A percentile compares a stretch with the other conserved stretches of the same genome.
phyloP scores from a whole-genome alignment of 1,139 yeast species.

The Zygosaccharomyces sapae region DNA sequence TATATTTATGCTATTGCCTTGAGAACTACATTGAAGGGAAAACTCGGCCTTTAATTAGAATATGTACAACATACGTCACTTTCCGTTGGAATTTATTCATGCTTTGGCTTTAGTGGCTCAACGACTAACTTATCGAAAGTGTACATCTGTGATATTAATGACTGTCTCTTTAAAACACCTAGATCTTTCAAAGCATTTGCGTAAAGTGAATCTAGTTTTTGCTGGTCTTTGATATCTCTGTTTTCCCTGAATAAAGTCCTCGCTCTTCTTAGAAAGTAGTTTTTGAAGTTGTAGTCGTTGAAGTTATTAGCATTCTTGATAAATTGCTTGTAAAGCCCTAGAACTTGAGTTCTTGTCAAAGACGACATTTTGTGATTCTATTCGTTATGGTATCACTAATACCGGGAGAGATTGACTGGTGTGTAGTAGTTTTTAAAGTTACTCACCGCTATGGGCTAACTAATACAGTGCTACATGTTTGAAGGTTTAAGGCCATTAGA shows the following conservation, averaged over 20 bases:
- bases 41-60: neutral
- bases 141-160: constrained; percentile 81
- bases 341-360: constrained; percentile 41
- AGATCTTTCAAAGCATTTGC: constrained; percentile 58
- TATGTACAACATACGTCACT: neutral
- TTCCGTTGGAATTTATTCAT: neutral
- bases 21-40: no score
- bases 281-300: constrained; percentile 83
- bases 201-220: constrained; percentile 46
- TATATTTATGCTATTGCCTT: no score
- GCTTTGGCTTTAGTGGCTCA: constrained; percentile 42
- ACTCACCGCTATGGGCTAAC: no score
- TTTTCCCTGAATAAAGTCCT: constrained; percentile 60
- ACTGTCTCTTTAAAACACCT: constrained; percentile 71
- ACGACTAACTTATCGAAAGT: constrained; percentile 84
- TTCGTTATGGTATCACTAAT: no score
- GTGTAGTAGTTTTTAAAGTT: no score
- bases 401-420: no score
- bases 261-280: constrained; percentile 73
- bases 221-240: constrained; percentile 45
- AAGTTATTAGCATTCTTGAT: constrained; percentile 65
- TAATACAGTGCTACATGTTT: neutral
- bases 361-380: constrained; percentile 7
- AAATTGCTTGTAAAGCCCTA: constrained; percentile 64
- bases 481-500: neutral